Base-by-base conservation (phyloP, 1,139 yeast species). In the Candida pseudocylindracea region DNA sequence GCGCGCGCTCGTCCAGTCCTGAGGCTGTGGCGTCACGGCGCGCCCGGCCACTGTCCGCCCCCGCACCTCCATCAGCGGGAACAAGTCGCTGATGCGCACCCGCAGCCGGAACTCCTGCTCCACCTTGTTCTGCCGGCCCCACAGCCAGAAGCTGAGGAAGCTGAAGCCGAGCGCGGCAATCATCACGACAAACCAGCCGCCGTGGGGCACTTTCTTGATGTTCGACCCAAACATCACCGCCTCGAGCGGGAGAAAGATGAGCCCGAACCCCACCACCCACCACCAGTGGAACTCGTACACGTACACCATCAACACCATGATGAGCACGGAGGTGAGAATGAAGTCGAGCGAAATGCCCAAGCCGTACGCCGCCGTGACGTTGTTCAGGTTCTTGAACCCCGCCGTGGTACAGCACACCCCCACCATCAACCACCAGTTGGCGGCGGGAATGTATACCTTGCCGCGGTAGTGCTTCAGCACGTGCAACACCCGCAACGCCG, bases 341-440 rank as follows among this genome's bases (percentile, higher is more conserved):
- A 69, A 63, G 41, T 67, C 74, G 36, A 68, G 43, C 0, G 72
- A 53, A 30, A 68, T 64, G 12, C 74, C 73, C 35, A 67, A 54
- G 5, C 74, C 74, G 42, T 68, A 69, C 12, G 74, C 74, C 10
- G 71, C 65, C 1, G 74, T 63, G 30, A 67, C 70, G 33, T 54
- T 56, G 41, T 55, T 53, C 32, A 66, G 54, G 40, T 54, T 64
- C 39, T 56, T 51, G 49, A 67, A 67, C 0, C 72, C 70, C 9
- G 67, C 64, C 9, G 69, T 57, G 7, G 72, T 61, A 20, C 52
- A 44, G 29, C 60, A 45, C 7, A 66, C 68, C 26, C 65, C 64
- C 15, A 63, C 45, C 65, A 67, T 60, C 33, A 67, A 48, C 10
- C 61, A 37, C 51, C 58, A 60, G 43, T 66, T 66, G 26, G 62